phyloP scores from a whole-genome alignment of 2,329 filamentous ascomycete species.

The Botryotinia convoluta region DNA sequence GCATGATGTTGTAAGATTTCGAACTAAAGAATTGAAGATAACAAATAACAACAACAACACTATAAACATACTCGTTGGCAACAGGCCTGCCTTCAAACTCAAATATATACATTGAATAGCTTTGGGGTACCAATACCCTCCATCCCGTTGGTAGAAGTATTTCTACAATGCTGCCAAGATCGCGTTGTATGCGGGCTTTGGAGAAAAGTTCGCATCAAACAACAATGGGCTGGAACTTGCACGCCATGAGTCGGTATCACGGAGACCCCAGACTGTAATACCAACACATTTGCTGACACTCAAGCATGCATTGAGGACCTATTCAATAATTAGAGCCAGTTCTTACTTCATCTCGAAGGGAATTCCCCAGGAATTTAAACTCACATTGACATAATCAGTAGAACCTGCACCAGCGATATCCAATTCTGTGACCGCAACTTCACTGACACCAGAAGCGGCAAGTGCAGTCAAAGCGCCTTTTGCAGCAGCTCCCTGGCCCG shows the following conservation, averaged over 20 bases:
- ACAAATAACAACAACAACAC: background rate
- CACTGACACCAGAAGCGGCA: slow-evolving; percentile 50
- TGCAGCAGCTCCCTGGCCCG: slow-evolving; percentile 19
- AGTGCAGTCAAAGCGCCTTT: slow-evolving; percentile 27
- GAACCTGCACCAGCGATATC: slow-evolving; percentile 47
- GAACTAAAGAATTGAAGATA: background rate
- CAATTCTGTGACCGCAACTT: slow-evolving; percentile 60
- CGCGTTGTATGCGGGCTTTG: slow-evolving; percentile 52
- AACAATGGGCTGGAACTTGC: slow-evolving; percentile 50
- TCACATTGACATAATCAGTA: slow-evolving; percentile 25
- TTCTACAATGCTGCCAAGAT: slow-evolving; percentile 23
- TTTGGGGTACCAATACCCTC: background rate
- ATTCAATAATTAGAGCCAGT: background rate
- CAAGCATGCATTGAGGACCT: slow-evolving; percentile 35
- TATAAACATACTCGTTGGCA: background rate
- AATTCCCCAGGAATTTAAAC: background rate
- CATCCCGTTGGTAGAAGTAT: background rate
- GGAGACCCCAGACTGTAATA: slow-evolving; percentile 37
- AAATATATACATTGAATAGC: background rate
- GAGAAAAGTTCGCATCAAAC: slow-evolving; percentile 51
- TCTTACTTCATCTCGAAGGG: background rate
- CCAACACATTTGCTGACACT: slow-evolving; percentile 36
- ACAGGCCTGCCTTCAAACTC: background rate
- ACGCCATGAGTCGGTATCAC: slow-evolving; percentile 50
- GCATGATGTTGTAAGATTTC: background rate